phyloP scores from a whole-genome alignment of 73 alveolate genomes.

The Blepharisma stoltei region DNA sequence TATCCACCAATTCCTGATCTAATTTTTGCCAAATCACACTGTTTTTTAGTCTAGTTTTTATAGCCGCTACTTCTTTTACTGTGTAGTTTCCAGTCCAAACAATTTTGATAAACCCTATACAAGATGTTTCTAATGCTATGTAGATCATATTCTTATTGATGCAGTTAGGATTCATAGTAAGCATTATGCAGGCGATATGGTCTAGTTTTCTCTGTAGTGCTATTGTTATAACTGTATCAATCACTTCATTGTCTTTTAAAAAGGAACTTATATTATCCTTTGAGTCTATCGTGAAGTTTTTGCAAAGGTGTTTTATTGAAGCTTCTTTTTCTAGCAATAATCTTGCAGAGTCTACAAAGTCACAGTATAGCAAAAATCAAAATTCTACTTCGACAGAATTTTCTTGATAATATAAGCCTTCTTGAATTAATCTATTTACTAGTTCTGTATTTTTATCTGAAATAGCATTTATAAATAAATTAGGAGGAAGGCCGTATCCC shows the following conservation, averaged over 20 bases:
- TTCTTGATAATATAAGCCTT: no score
- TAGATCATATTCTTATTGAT: neutral
- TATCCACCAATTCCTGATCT: neutral
- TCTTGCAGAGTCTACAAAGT: slow-evolving; percentile 1
- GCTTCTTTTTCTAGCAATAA: neutral
- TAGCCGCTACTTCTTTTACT: neutral
- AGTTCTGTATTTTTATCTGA: no score
- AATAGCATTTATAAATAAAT: no score
- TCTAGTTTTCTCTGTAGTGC: neutral
- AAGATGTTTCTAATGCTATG: neutral
- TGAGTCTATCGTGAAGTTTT: neutral
- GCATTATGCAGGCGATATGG: neutral
- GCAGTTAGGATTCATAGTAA: neutral
- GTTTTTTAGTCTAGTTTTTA: neutral
- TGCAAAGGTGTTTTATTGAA: neutral
- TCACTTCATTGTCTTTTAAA: neutral
- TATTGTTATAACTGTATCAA: neutral
- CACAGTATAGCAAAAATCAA: neutral
- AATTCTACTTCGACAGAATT: neutral
- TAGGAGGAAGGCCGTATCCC: no score
- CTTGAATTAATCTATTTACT: no score
- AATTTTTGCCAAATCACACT: slow-evolving; percentile 27
- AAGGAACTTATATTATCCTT: neutral
- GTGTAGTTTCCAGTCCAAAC: slow-evolving; percentile 24
- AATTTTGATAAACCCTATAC: neutral